These are phyloP conservation scores for Dianthus caryophyllus DNA, from an alignment of 148 eudicot genomes.

Conservation along the genomic window DNA sequence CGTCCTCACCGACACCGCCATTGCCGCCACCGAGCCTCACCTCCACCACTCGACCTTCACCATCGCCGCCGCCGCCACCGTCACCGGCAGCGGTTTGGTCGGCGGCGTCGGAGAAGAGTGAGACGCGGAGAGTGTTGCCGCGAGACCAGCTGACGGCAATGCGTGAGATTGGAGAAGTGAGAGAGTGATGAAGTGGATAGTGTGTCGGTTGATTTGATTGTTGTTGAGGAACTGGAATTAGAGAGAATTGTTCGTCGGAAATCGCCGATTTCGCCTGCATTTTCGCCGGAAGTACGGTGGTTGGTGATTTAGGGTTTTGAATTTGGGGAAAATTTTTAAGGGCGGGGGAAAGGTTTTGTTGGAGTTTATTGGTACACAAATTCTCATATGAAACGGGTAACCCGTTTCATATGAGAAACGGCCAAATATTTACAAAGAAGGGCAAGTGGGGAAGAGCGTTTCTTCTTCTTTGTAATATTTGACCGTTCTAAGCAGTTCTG, in stretches of 20 bases:
- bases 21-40: conserved; percentile 42
- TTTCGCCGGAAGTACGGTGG: conserved; percentile 33
- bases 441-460: too few relatives aligned
- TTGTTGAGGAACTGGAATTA: conserved; percentile 18
- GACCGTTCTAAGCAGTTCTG: too few relatives aligned
- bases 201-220: conserved; percentile 25
- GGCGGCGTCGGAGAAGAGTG: conserved; percentile 37
- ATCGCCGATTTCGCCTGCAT: conserved; percentile 46
- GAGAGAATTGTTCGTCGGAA: conserved; percentile 37
- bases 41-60: conserved; percentile 60
- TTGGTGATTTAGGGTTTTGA: conserved; percentile 26
- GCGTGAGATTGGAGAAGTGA: conserved; percentile 58
- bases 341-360: conserved; percentile 9
- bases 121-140: conserved; percentile 78
- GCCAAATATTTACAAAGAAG: too few relatives aligned
- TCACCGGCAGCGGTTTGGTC: not conserved
- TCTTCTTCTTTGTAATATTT: too few relatives aligned
- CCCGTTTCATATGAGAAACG: too few relatives aligned
- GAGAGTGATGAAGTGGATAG: conserved; percentile 63
- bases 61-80: conserved; percentile 16
- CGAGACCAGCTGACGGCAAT: conserved; percentile 77
- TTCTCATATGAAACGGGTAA: too few relatives aligned
- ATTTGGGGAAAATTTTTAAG: conserved; percentile 15
- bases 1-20: conserved; percentile 37
- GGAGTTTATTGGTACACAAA: conserved; percentile 1